Evolutionary conservation across 257 asterid genomes (phyloP), one percentile per base, ranked within the genome.

Genomic region (Scutellaria minor): DNA sequence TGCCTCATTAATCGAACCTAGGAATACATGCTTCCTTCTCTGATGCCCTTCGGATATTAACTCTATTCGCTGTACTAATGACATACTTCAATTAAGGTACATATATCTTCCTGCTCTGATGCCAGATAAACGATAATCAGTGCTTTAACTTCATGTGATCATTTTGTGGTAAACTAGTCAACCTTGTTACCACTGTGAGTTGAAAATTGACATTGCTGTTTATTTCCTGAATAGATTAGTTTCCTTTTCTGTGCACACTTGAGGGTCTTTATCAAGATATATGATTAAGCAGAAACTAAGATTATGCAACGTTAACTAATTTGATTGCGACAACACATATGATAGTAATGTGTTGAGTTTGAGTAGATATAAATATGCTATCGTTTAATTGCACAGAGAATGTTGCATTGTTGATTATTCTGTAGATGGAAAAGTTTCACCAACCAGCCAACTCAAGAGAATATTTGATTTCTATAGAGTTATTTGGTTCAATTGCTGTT

Each of bases 381-480:
- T n/a, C 40, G 13, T 46, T 6, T 24, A 22, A 22, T 27, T 59
- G 31, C 45, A 65, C 27, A n/a, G 59, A 27, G 27, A 48, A 37
- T 9, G 37, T 48, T 48, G 57, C 57, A 20, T 46, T 4, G 7
- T 41, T 62, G 55, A 64, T 20, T 11, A 45, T 45, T 45, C 15
- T 46, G 68, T 18, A 40, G 42, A 46, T 24, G 70, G 57, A 64
- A 64, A 46, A 24, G 22, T 46, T 18, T 47, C 68, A 61, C 71
- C 65, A 40, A 63, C 47, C 47, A 22, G 11, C 46, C 60, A 71
- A 24, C 44, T 27, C 35, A 71, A 22, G 61, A 71, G 61, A 62
- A 18, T 55, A 54, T 45, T 54, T 11, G 27, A 47, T 44, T 44
- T 55, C 12, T 64, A 31, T 46, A 7, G 20, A 3, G 56, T 20